Conservation (phyloP, 2,329 filamentous ascomycete species). For the Paramyrothecium sp. region DNA sequence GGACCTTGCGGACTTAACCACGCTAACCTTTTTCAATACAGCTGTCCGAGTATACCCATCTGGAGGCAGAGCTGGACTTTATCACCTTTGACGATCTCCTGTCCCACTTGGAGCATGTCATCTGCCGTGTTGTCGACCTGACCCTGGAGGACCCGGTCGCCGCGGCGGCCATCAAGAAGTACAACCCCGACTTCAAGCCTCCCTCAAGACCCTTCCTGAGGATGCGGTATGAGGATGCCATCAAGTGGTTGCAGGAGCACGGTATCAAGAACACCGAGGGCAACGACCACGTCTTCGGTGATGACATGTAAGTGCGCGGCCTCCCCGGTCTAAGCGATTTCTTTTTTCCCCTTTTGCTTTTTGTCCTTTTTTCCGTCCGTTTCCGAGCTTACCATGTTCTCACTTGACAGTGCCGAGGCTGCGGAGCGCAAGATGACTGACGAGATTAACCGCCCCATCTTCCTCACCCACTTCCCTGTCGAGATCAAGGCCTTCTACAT, state of each 20-base stretch:
- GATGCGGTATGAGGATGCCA: slow-evolving; percentile 93
- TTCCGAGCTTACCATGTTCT: too few species aligned
- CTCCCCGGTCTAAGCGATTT: too few species aligned
- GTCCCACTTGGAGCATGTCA: slow-evolving; percentile 78
- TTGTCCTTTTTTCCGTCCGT: too few species aligned
- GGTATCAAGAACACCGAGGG: slow-evolving; percentile 92
- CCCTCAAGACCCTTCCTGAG: slow-evolving; percentile 86
- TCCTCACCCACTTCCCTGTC: slow-evolving; percentile 94
- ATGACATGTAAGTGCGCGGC: slow-evolving; percentile 69
- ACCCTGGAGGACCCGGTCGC: slow-evolving; percentile 72
- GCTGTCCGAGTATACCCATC: slow-evolving; percentile 92
- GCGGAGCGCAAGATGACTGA: slow-evolving; percentile 97
- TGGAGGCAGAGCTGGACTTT: slow-evolving; percentile 95
- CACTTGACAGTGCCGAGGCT: slow-evolving; percentile 65
- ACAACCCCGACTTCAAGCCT: slow-evolving; percentile 86
- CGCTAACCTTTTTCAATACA: not conserved
- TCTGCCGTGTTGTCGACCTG: slow-evolving; percentile 81
- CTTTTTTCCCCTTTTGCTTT: too few species aligned
- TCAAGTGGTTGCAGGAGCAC: slow-evolving; percentile 88
- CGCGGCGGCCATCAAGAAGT: slow-evolving; percentile 71
- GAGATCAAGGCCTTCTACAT: slow-evolving; percentile 99
- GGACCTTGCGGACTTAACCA: too few species aligned
- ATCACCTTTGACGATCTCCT: slow-evolving; percentile 91
- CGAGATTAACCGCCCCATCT: slow-evolving; percentile 90
- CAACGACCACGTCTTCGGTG: slow-evolving; percentile 85